phyloP scores from a whole-genome alignment of 805 yeast genomes.

The Nakazawaea anatomiae region DNA sequence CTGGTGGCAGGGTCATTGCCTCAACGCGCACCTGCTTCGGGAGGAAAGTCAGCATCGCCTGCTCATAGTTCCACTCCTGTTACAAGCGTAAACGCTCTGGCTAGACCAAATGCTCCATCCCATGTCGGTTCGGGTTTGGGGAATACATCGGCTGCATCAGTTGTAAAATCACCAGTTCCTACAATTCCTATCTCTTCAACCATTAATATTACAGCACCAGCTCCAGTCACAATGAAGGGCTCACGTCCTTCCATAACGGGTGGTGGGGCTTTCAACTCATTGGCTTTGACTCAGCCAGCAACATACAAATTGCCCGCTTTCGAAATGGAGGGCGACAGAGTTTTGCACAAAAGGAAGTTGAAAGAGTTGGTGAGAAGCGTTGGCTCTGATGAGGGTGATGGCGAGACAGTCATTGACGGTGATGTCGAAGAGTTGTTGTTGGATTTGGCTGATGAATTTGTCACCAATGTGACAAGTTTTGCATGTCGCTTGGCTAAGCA shows the following conservation, averaged over 20 bases:
- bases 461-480: slow-evolving; percentile 82
- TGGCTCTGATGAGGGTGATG: slow-evolving; percentile 85
- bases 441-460: slow-evolving; percentile 95
- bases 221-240: slow-evolving; percentile 59
- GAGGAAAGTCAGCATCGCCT: slow-evolving; percentile 18
- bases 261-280: slow-evolving; percentile 69
- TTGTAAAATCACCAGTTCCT: slow-evolving; percentile 50
- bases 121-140: slow-evolving; percentile 13
- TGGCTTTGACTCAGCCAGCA: slow-evolving; percentile 75
- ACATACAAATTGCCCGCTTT: slow-evolving; percentile 70
- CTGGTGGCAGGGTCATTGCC: slow-evolving; percentile 8
- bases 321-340: slow-evolving; percentile 77
- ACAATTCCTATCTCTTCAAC: slow-evolving; percentile 68
- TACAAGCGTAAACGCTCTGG: slow-evolving; percentile 45
- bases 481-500: slow-evolving; percentile 95
- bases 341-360: slow-evolving; percentile 82
- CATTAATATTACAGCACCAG: slow-evolving; percentile 59
- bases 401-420: slow-evolving; percentile 86
- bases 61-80: slow-evolving; percentile 28
- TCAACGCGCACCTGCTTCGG: slow-evolving; percentile 6
- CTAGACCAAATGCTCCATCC: slow-evolving; percentile 25
- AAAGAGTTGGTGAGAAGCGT: slow-evolving; percentile 80
- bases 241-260: slow-evolving; percentile 80
- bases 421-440: slow-evolving; percentile 88
- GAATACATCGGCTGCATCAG: slow-evolving; percentile 14